Evolutionary conservation across 176 grass and related monocot species (phyloP).

Genomic region (Avena atlantica): DNA sequence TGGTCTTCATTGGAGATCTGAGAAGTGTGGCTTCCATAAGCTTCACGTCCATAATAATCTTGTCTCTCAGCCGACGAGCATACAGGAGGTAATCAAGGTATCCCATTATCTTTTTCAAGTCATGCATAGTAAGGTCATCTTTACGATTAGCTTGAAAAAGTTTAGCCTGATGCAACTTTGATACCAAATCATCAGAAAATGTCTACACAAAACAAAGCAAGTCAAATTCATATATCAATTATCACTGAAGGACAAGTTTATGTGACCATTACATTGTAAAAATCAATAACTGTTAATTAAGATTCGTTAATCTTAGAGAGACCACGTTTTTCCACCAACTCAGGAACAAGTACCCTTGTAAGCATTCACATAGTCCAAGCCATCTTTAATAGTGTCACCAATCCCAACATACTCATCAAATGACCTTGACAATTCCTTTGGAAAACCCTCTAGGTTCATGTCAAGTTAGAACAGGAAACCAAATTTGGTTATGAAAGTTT

Average conservation of each 20-base stretch:
- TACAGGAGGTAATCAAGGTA: background rate
- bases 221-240: too few relatives aligned
- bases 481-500: slow-evolving; percentile 21
- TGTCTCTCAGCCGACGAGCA: background rate
- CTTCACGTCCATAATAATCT: background rate
- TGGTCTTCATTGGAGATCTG: background rate
- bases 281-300: too few relatives aligned
- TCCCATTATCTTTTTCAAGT: background rate
- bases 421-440: background rate
- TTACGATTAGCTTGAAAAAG: background rate
- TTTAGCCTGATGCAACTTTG: background rate
- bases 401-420: slow-evolving; percentile 22
- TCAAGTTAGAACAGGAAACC: slow-evolving; percentile 13
- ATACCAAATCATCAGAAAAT: background rate
- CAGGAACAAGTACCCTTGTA: slow-evolving; percentile 12
- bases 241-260: too few relatives aligned
- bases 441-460: background rate
- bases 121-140: background rate
- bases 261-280: too few relatives aligned
- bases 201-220: too few relatives aligned
- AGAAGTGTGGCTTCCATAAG: background rate
- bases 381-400: slow-evolving; percentile 9
- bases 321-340: background rate
- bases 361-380: slow-evolving; percentile 12
- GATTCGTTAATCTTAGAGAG: background rate